Evolutionary conservation across 352 stramenopile species (phyloP), one percentile per base, ranked within the genome.

Genomic region (Globisporangium sylvaticum): DNA sequence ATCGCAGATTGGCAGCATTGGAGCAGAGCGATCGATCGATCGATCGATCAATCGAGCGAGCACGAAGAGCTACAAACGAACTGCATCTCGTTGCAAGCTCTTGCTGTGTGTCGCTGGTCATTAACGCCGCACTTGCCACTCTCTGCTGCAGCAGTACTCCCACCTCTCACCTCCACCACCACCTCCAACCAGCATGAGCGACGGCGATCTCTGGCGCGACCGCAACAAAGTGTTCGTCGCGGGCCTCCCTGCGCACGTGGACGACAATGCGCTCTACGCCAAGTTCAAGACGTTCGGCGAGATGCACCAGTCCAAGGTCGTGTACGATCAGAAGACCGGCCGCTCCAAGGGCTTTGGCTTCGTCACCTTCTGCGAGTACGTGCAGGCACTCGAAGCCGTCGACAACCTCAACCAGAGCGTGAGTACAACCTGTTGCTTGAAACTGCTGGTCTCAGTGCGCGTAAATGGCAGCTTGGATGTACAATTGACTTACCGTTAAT

Each of bases 181-280:
- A 55, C n/a, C 10, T 34, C 6, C 15, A 58, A 10, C 7, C 31
- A 68, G n/a, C 4, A 91, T 90, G 83, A 73, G 70, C 10, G 81
- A 89, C 69, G 72, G 68, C 8, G 75, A 94, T 63, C 74, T 95
- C 31, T 95, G 87, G 87, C 87, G 87, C 58, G 87, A 95, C 72
- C 87, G 87, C 71, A 95, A 92, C 76, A 95, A 95, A 76, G 81
- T 95, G 58, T 92, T 95, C 69, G 85, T 95, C 52, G 87, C 84
- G 12, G 87, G 87, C 1, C 69, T 95, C 34, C 87, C 87, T 8
- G 31, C 72, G 24, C 64, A 87, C 39, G 83, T 74, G 39, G 83
- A 93, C 65, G 87, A 95, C 52, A 68, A 80, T 58, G 81, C 81
- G 61, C 73, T 95, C 46, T 85, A 83, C 65, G 74, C 78, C 2